Evolutionary conservation across 371 early-diverging fungal genomes (phyloP), one percentile per base, ranked within the genome.

Genomic region (Dinochytrium kinnereticum): DNA sequence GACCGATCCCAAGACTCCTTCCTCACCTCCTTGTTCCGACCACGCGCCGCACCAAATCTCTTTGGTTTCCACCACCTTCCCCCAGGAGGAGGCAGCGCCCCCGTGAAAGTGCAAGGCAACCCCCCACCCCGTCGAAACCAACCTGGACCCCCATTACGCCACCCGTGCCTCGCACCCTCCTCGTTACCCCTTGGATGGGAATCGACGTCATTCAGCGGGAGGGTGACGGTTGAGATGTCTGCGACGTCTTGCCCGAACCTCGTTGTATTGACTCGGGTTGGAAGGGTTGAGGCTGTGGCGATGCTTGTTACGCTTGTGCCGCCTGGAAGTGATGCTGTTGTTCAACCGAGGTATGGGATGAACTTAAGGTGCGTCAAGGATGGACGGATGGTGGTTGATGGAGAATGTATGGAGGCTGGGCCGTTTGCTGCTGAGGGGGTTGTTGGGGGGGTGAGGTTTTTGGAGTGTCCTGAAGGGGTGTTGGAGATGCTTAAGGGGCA

Each of bases 131-230:
- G 44, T 21, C 66, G 44, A 28, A 66, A 66, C 34, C 66, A 66
- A 30, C 66, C 66, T 40, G 66, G 66, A 19, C 66, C 66, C 17
- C 66, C 66, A 2, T 44, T 66, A 2, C 10, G 30, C 24, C 66
- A 66, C 30, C 66, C 66, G 7, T 66, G 66, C 30, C 66, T 66
- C 24, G 66, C 66, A 10, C 66, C 66, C 2, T 66, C 66, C 13
- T 40, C 66, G 5, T 44, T 66, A 5, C 66, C 66, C 13, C 5
- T n/a, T 3, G 38, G 36, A 24, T 66, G 66, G 66, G 44, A 24
- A 17, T 40, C 66, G 2, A 26, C 28, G 2, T 10, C 66, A 10
- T 44, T 66, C 34, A 26, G 19, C 10, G 38, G n/a, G n/a, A n/a
- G n/a, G n/a, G n/a, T n/a, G n/a, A n/a, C n/a, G n/a, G n/a, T n/a